Evolutionary conservation across 805 yeast species (phyloP).

Genomic region (Ogataea allantospora): DNA sequence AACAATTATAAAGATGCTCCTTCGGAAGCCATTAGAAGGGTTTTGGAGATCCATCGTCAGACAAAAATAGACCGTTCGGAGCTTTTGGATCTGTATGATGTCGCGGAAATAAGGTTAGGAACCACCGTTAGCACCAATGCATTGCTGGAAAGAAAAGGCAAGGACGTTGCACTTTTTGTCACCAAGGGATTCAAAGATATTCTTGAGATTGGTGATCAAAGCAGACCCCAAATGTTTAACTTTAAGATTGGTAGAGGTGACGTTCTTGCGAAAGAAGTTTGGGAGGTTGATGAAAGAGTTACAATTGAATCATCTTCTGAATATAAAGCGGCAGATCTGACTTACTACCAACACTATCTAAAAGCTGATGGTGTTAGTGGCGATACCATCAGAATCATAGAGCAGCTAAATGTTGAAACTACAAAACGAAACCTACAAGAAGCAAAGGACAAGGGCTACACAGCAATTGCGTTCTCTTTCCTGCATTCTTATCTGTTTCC

Average conservation of each 20-base stretch:
- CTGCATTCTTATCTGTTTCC: conserved; percentile 71
- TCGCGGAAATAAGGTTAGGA: conserved; percentile 77
- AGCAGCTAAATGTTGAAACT: conserved; percentile 44
- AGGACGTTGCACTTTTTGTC: conserved; percentile 75
- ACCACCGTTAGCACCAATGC: conserved; percentile 96
- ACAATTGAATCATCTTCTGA: conserved; percentile 51
- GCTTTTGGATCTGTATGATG: conserved; percentile 57
- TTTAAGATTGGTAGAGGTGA: conserved; percentile 67
- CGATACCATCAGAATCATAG: conserved; percentile 57
- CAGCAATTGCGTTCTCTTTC: conserved; percentile 68
- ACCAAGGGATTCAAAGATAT: conserved; percentile 87
- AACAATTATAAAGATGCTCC: conserved; percentile 85
- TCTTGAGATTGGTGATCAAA: conserved; percentile 81
- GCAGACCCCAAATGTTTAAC: conserved; percentile 87
- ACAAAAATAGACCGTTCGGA: conserved; percentile 52
- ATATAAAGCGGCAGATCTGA: conserved; percentile 26
- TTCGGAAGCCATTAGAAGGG: conserved; percentile 80
- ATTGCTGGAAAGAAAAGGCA: conserved; percentile 86
- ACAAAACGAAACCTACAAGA: conserved; percentile 40
- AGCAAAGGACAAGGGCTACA: conserved; percentile 54
- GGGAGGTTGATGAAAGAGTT: conserved; percentile 86
- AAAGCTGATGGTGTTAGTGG: conserved; percentile 57
- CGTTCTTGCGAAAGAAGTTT: conserved; percentile 67
- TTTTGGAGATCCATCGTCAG: conserved; percentile 58
- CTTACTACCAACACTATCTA: conserved; percentile 67